A percentile compares a stretch with the other conserved stretches of the same genome.
phyloP scores from a whole-genome alignment of 768 basidiomycete species.

The Pisolithus sp. region DNA sequence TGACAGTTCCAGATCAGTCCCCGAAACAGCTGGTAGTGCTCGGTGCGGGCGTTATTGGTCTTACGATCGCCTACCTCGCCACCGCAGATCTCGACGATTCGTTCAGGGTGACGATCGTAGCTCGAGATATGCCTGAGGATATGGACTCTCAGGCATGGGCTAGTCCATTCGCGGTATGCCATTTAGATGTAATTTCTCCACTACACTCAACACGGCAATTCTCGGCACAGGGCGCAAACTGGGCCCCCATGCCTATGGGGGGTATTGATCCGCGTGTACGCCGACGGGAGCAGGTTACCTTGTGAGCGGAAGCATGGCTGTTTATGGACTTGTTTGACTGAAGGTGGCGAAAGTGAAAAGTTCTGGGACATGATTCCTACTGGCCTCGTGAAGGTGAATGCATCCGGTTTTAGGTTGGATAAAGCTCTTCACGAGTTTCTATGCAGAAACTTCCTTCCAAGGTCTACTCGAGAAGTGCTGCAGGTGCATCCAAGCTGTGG shows the following conservation, averaged over 20 bases:
- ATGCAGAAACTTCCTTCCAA: slow-evolving; percentile 33
- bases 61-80: slow-evolving; percentile 31
- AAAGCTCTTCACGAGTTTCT: not conserved
- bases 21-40: slow-evolving; percentile 25
- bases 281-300: slow-evolving; percentile 36
- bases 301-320: slow-evolving; percentile 25
- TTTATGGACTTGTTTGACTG: not conserved
- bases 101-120: slow-evolving; percentile 25
- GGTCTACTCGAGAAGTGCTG: slow-evolving; percentile 22
- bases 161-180: slow-evolving; percentile 44
- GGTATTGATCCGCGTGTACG: slow-evolving; percentile 27
- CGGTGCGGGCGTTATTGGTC: slow-evolving; percentile 35
- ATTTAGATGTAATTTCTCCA: not conserved
- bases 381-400: slow-evolving; percentile 34
- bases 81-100: slow-evolving; percentile 14
- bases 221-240: slow-evolving; percentile 39
- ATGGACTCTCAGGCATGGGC: slow-evolving; percentile 40
- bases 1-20: not conserved
- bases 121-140: slow-evolving; percentile 33
- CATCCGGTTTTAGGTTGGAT: not conserved
- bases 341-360: slow-evolving; percentile 30
- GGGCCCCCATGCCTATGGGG: slow-evolving; percentile 37
- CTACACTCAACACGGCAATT: not conserved
- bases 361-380: slow-evolving; percentile 43
- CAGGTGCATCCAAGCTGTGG: slow-evolving; percentile 27